Evolutionary conservation across 164 flowering plant species (phyloP).

Genomic region (Vitis riparia): DNA sequence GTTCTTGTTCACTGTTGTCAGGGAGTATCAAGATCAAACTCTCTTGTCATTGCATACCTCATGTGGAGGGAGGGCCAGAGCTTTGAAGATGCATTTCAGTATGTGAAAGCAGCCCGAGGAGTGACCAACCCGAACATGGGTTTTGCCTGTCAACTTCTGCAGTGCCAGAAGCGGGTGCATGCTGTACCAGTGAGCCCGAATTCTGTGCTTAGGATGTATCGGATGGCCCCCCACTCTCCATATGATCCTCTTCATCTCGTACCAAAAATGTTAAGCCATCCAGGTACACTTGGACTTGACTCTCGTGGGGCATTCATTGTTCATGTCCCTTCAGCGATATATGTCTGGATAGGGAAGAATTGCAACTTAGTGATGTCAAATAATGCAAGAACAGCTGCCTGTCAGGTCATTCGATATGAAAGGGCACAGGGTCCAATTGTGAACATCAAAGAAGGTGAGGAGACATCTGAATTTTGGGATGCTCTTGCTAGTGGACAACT

Average conservation of each 20-base stretch:
- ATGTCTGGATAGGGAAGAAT: slow-evolving; percentile 68
- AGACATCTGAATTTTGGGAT: slow-evolving; percentile 71
- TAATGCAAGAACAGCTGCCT: slow-evolving; percentile 60
- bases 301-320: slow-evolving; percentile 87
- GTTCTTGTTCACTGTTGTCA: slow-evolving; percentile 88
- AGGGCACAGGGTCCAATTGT: slow-evolving; percentile 57
- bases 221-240: slow-evolving; percentile 87
- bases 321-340: slow-evolving; percentile 66
- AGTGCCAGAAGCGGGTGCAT: slow-evolving; percentile 78
- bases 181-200: slow-evolving; percentile 71
- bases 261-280: slow-evolving; percentile 59
- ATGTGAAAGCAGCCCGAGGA: slow-evolving; percentile 78
- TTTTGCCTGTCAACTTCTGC: slow-evolving; percentile 81
- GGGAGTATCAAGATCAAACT: slow-evolving; percentile 79
- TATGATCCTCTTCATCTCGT: slow-evolving; percentile 88
- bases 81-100: slow-evolving; percentile 81
- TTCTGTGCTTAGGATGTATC: slow-evolving; percentile 64
- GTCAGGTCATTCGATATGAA: slow-evolving; percentile 75
- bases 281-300: slow-evolving; percentile 52
- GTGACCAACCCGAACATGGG: slow-evolving; percentile 88
- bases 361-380: slow-evolving; percentile 56
- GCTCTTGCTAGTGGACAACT: slow-evolving; percentile 38
- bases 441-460: slow-evolving; percentile 63
- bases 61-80: slow-evolving; percentile 88
- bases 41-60: slow-evolving; percentile 83